Conservation (phyloP, 495 filamentous ascomycete genomes). For the Aspergillus indologenus region DNA sequence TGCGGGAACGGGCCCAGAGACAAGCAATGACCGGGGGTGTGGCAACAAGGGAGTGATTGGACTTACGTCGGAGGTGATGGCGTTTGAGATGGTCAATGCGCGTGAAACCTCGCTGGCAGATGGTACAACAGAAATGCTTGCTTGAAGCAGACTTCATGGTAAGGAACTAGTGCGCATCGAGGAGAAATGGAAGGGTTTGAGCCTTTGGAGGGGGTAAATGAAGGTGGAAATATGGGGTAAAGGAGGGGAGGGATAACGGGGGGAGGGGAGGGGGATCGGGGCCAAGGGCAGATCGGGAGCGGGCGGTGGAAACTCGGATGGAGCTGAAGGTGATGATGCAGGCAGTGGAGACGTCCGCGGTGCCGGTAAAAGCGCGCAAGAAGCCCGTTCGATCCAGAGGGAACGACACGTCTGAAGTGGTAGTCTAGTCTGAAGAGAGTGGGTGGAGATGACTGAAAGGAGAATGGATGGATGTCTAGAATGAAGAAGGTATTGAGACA, state of each 20-base stretch:
- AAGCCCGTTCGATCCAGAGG: neutral
- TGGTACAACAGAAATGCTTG: constrained; percentile 46
- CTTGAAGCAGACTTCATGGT: constrained; percentile 39
- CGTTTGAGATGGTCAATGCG: constrained; percentile 49
- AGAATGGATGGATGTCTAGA: neutral
- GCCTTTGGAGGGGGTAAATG: constrained; percentile 6
- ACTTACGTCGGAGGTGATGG: constrained; percentile 47
- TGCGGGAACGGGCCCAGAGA: constrained; percentile 2
- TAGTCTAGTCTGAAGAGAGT: too few species aligned
- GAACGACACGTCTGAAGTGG: too few species aligned
- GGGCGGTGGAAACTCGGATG: neutral
- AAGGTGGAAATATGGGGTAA: constrained; percentile 8
- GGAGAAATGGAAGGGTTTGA: constrained; percentile 18
- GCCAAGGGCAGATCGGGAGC: neutral
- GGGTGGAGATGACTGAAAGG: neutral
- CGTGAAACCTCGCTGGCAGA: constrained; percentile 48
- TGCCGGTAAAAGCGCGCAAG: too few species aligned
- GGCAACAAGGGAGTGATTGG: constrained; percentile 13
- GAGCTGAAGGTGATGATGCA: neutral
- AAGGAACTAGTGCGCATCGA: constrained; percentile 30
- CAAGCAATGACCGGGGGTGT: neutral
- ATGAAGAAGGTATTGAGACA: too few species aligned
- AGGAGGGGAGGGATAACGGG: neutral
- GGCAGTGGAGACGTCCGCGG: neutral
- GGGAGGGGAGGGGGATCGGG: neutral